Conservation (phyloP, 306 rosid genomes). For the Aeschynomene evenia region DNA sequence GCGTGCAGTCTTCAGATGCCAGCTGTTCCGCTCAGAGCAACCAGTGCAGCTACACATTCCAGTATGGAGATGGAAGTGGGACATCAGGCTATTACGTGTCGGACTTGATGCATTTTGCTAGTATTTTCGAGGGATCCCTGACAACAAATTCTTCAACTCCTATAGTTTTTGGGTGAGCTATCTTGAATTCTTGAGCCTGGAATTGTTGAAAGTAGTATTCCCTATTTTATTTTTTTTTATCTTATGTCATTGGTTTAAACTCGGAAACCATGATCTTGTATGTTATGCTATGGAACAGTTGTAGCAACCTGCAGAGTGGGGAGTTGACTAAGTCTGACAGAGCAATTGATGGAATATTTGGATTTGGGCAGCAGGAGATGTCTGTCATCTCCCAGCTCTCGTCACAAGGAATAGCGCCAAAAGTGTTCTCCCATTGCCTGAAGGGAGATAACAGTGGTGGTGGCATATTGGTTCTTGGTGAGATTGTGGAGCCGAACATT, state of each 20-base stretch:
- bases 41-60: slow-evolving; percentile 68
- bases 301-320: slow-evolving; percentile 79
- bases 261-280: slow-evolving; percentile 29
- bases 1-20: slow-evolving; percentile 62
- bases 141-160: slow-evolving; percentile 58
- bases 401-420: slow-evolving; percentile 68
- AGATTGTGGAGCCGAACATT: slow-evolving; percentile 77
- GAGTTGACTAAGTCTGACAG: slow-evolving; percentile 76
- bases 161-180: slow-evolving; percentile 75
- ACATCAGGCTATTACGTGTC: slow-evolving; percentile 77
- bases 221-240: not conserved
- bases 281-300: slow-evolving; percentile 60
- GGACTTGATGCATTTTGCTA: slow-evolving; percentile 68
- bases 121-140: slow-evolving; percentile 49
- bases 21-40: slow-evolving; percentile 60
- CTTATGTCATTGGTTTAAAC: slow-evolving; percentile 22
- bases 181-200: not conserved
- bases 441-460: slow-evolving; percentile 83
- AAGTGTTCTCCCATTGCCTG: slow-evolving; percentile 88
- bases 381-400: slow-evolving; percentile 80
- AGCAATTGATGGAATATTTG: slow-evolving; percentile 90
- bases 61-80: slow-evolving; percentile 93
- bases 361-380: slow-evolving; percentile 80
- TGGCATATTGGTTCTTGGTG: slow-evolving; percentile 88
- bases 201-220: slow-evolving; percentile 6